phyloP scores from a whole-genome alignment of 345 rosid genomes.

The Arabidopsis arenosa region DNA sequence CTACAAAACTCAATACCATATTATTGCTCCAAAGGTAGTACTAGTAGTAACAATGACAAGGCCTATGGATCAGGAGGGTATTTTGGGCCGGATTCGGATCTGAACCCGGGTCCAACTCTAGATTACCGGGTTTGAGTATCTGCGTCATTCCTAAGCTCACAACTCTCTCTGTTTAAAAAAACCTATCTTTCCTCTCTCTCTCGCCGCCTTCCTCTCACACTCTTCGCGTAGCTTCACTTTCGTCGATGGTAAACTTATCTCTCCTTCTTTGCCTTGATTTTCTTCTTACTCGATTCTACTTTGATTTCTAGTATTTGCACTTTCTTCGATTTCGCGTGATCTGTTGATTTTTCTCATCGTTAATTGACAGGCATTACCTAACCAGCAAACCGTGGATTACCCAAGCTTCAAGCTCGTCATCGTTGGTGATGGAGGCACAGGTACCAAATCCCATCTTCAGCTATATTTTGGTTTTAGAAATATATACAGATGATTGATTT shows the following conservation, averaged over 20 bases:
- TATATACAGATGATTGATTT: background rate
- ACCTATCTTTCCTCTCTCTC: constrained; percentile 19
- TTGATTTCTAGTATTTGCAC: background rate
- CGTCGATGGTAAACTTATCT: constrained; percentile 34
- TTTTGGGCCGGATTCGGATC: constrained; percentile 26
- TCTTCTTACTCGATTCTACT: background rate
- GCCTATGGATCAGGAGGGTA: background rate
- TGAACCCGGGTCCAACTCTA: constrained; percentile 1
- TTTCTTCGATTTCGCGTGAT: constrained; percentile 25
- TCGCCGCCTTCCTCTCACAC: constrained; percentile 36
- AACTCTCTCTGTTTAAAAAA: constrained; percentile 26
- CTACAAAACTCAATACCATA: background rate
- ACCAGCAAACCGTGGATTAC: constrained; percentile 69
- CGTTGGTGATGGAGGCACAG: constrained; percentile 97
- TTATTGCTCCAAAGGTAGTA: background rate
- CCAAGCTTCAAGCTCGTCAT: constrained; percentile 95
- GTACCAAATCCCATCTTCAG: constrained; percentile 40
- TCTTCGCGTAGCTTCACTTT: constrained; percentile 2
- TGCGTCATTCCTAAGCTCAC: constrained; percentile 43
- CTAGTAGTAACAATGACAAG: too few relatives aligned
- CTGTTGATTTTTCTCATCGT: background rate
- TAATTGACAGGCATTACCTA: constrained; percentile 70
- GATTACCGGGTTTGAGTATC: constrained; percentile 24
- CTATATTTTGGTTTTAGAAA: background rate
- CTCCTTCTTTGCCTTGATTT: background rate